Base-by-base conservation (phyloP, 2,329 filamentous ascomycete genomes). In the Fonsecaea pugnacius region DNA sequence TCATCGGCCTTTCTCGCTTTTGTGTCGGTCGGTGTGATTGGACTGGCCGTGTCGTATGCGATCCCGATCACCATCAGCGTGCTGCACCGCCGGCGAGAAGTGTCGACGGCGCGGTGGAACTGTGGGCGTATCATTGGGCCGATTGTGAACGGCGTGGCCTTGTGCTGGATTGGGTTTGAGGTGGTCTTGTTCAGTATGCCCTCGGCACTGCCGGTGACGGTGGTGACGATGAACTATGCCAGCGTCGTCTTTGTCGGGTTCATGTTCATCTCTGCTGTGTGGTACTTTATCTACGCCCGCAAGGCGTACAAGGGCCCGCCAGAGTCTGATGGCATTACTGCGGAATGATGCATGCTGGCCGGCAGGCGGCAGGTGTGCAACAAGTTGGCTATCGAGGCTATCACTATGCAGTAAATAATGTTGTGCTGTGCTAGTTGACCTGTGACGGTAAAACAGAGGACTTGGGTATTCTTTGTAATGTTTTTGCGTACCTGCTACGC, bases 161-260 rank as follows among this genome's bases (percentile, higher is more conserved):
- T 85, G 3, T 66, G 73, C 2, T 85, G 83, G 83, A 85, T 85
- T 64, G 62, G 70, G 3, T 84, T 85, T 62, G 82, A 84, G 70
- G 67, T 83, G 35, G 77, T 85, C 1, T 70, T 87, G 3, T 87
- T 86, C 72, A 83, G 79, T 40, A 80, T 78, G 73, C 85, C 85
- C 1, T 81, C 78, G 14, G 80, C 80, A 32, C 74, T 84, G 56
- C 84, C 85, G 3, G 83, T 85, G 63, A 84, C 79, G 1, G 76
- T 77, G 0, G 80, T 76, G 0, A 81, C 80, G 58, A 85, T 84
- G 75, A 87, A 86, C 67, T 87, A 87, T 70, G 83, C 84, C 1
- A 79, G 78, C 48, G 84, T 86, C 0, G 85, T 88, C 2, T 82
- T 87, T 66, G 78, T 83, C 7, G 75, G 81, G 51, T 87, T 88